Evolutionary conservation across 2,329 filamentous ascomycete species (phyloP).

Genomic region (Byssothecium circinans): DNA sequence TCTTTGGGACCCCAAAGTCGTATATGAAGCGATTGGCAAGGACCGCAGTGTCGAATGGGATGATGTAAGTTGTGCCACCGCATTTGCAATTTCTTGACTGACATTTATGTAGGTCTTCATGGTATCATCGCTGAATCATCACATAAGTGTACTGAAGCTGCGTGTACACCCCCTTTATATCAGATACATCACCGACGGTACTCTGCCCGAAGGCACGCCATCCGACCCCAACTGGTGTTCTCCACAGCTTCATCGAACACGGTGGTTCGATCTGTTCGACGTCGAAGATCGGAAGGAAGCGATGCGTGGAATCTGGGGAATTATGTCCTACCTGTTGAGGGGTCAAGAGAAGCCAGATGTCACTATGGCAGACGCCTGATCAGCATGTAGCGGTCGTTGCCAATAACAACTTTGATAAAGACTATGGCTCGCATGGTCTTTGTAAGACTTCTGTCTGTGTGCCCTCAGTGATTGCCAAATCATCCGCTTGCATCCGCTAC

Average conservation of each 20-base stretch:
- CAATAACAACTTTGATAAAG: no score
- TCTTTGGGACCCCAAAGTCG: conserved; percentile 59
- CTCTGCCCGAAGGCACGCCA: conserved; percentile 25
- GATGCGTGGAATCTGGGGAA: conserved; percentile 59
- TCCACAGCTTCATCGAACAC: conserved; percentile 57
- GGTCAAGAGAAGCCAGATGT: conserved; percentile 14
- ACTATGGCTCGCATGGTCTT: no score
- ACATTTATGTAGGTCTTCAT: conserved; percentile 57
- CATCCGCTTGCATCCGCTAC: no score
- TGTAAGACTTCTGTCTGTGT: no score
- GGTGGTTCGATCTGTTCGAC: conserved; percentile 63
- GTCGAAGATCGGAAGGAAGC: conserved; percentile 57
- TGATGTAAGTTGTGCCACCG: conserved; percentile 51
- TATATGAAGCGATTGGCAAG: conserved; percentile 61
- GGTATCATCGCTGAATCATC: conserved; percentile 64
- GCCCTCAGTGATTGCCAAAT: no score
- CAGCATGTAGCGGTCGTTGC: not conserved
- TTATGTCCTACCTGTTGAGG: conserved; percentile 57
- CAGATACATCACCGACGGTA: conserved; percentile 55
- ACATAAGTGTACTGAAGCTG: conserved; percentile 61
- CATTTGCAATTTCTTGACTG: conserved; percentile 3
- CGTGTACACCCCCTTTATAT: conserved; percentile 60
- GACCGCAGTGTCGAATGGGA: conserved; percentile 51
- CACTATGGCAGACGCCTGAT: conserved; percentile 9
- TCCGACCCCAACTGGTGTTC: conserved; percentile 50